phyloP scores from a whole-genome alignment of 2,329 filamentous ascomycete genomes.

The Xylariaceae sp. region DNA sequence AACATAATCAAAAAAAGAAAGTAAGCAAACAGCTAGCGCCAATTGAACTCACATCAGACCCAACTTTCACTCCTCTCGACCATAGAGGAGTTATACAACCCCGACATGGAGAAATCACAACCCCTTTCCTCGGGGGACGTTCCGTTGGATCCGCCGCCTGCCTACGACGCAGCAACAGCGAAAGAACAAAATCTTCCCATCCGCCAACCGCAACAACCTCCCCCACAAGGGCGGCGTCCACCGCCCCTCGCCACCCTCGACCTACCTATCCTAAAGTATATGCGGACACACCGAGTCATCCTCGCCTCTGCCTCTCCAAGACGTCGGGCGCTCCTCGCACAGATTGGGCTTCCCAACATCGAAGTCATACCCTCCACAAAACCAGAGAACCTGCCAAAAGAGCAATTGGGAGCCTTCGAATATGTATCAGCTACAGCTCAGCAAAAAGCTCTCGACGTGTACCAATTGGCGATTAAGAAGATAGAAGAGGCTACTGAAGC shows the following conservation, averaged over 20 bases:
- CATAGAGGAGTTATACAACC: not conserved
- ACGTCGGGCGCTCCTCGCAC: conserved; percentile 79
- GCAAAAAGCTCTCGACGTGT: conserved; percentile 81
- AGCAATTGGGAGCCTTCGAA: conserved; percentile 76
- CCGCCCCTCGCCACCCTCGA: conserved; percentile 66
- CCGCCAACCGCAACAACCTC: conserved; percentile 30
- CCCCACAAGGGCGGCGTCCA: conserved; percentile 35
- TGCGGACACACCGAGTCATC: conserved; percentile 82
- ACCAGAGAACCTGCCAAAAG: conserved; percentile 85
- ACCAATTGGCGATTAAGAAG: conserved; percentile 50
- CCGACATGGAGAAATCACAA: conserved; percentile 30
- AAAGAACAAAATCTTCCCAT: conserved; percentile 46
- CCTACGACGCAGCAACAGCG: conserved; percentile 53
- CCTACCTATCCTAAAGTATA: conserved; percentile 77
- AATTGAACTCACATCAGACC: not conserved
- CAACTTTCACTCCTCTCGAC: not conserved
- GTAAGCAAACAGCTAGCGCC: not conserved
- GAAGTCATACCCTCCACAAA: conserved; percentile 85
- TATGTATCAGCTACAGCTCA: conserved; percentile 90
- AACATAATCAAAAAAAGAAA: not conserved
- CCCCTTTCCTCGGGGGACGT: conserved; percentile 28
- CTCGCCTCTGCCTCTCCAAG: conserved; percentile 90
- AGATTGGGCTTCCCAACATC: conserved; percentile 81
- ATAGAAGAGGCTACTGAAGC: conserved; percentile 40
- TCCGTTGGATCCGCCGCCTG: conserved; percentile 52